Percentiles rank a stretch among this genome's conserved stretches.
Evolutionary conservation across 2,329 filamentous ascomycete species (phyloP).

Genomic region (Fusarium heterosporum): DNA sequence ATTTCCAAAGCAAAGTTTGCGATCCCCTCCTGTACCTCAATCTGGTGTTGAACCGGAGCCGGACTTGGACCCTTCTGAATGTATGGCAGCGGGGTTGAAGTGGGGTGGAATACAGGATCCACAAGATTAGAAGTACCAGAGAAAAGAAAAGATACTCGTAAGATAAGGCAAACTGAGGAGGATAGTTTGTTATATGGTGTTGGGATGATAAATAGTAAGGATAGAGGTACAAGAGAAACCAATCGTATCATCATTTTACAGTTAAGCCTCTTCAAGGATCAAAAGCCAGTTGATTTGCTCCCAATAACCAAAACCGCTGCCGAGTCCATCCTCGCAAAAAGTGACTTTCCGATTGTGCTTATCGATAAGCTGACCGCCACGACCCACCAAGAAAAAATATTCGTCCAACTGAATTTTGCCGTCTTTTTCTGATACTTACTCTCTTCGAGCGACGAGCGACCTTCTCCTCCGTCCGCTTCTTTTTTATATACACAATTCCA

Average conservation of each 20-base stretch:
- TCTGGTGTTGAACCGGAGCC: conserved; percentile 36
- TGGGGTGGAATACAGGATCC: conserved; percentile 21
- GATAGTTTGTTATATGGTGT: background rate
- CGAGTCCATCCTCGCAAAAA: conserved; percentile 26
- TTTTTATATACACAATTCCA: conserved; percentile 8
- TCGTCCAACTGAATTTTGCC: conserved; percentile 46
- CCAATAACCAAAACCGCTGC: background rate
- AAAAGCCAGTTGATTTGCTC: background rate
- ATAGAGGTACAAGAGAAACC: background rate
- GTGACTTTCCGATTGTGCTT: conserved; percentile 30
- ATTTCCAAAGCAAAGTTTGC: conserved; percentile 37
- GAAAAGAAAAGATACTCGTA: background rate
- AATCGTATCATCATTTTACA: background rate
- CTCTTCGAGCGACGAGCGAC: conserved; percentile 32
- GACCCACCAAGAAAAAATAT: conserved; percentile 52
- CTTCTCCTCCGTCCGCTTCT: conserved; percentile 32
- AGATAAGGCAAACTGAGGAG: background rate
- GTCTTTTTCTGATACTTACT: conserved; percentile 35
- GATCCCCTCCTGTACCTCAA: conserved; percentile 26
- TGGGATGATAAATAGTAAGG: background rate
- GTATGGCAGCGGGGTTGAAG: conserved; percentile 39
- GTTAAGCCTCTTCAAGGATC: background rate
- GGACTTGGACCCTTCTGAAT: conserved; percentile 31
- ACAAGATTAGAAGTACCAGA: conserved; percentile 19
- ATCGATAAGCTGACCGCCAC: conserved; percentile 39